Evolutionary conservation across 2,329 filamentous ascomycete species (phyloP).

Genomic region (Talaromyces sp.): DNA sequence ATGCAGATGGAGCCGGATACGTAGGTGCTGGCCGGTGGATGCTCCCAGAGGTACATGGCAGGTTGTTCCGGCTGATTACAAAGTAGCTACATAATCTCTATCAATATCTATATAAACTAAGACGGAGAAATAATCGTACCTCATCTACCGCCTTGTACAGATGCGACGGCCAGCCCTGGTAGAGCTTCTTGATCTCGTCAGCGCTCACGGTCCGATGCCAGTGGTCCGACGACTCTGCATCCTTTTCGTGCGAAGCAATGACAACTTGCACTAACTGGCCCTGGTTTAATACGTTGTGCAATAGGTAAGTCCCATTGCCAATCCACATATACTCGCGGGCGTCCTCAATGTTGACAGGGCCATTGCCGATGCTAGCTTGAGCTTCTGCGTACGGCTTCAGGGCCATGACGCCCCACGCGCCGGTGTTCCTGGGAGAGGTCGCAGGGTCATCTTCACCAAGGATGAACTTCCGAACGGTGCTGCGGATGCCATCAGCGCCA

Average conservation of each 20-base stretch:
- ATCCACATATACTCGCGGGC: constrained; percentile 4
- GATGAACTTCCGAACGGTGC: background rate
- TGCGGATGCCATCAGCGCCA: background rate
- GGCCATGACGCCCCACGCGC: constrained; percentile 1
- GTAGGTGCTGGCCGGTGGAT: constrained; percentile 3
- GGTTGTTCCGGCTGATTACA: background rate
- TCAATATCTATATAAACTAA: too few relatives aligned
- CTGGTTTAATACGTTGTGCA: background rate
- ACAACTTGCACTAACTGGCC: background rate
- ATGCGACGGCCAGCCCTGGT: constrained; percentile 1
- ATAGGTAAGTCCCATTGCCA: background rate
- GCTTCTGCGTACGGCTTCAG: constrained; percentile 5
- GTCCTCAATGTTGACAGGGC: constrained; percentile 6
- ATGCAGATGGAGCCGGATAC: constrained; percentile 18
- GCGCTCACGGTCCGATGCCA: constrained; percentile 7
- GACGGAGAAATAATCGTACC: too few relatives aligned
- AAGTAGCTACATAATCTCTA: background rate
- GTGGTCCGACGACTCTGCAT: constrained; percentile 1
- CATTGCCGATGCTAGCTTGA: constrained; percentile 4
- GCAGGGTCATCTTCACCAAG: background rate
- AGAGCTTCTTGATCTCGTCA: constrained; percentile 7
- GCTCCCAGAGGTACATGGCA: constrained; percentile 11
- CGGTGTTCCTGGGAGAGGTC: constrained; percentile 2
- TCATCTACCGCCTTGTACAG: background rate
- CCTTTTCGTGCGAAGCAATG: background rate